Percentiles rank a stretch among this genome's conserved stretches.
Conservation (phyloP, 768 basidiomycete species). For the Leucogyrophana mollusca region DNA sequence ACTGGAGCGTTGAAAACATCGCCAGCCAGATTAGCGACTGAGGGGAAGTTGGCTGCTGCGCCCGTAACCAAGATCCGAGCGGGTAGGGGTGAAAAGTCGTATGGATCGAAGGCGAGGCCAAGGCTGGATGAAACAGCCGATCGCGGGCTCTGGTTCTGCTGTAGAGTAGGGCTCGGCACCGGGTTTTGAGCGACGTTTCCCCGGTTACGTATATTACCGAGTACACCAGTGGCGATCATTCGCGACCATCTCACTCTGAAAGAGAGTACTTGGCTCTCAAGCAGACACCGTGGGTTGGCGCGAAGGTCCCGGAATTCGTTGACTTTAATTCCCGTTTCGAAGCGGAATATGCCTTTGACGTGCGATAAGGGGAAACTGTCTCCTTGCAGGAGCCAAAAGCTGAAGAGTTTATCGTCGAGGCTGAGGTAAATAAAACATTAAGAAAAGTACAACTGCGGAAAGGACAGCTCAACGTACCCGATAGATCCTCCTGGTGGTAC, state of each 20-base stretch:
- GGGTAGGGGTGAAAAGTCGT: slow-evolving; percentile 67
- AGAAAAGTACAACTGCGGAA: slow-evolving; percentile 4
- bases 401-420: slow-evolving; percentile 90
- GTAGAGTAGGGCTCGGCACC: slow-evolving; percentile 21
- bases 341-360: slow-evolving; percentile 83
- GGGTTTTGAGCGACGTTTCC: slow-evolving; percentile 29
- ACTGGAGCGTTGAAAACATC: slow-evolving; percentile 85
- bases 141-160: neutral
- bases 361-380: slow-evolving; percentile 75
- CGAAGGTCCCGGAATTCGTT: slow-evolving; percentile 86
- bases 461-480: slow-evolving; percentile 49
- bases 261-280: slow-evolving; percentile 78
- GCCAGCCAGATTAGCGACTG: slow-evolving; percentile 73
- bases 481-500: slow-evolving; percentile 91
- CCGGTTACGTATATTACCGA: slow-evolving; percentile 41
- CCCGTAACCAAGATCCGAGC: slow-evolving; percentile 68
- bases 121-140: slow-evolving; percentile 35
- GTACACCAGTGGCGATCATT: slow-evolving; percentile 66
- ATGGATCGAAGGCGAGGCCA: slow-evolving; percentile 76
- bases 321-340: slow-evolving; percentile 86
- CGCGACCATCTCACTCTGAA: slow-evolving; percentile 83
- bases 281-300: slow-evolving; percentile 82
- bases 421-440: slow-evolving; percentile 32
- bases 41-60: slow-evolving; percentile 82
- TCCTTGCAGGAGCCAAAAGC: slow-evolving; percentile 83